A percentile compares a stretch with the other conserved stretches of the same genome.
phyloP scores from a whole-genome alignment of 257 asterid genomes.

The Fraxinus americana region DNA sequence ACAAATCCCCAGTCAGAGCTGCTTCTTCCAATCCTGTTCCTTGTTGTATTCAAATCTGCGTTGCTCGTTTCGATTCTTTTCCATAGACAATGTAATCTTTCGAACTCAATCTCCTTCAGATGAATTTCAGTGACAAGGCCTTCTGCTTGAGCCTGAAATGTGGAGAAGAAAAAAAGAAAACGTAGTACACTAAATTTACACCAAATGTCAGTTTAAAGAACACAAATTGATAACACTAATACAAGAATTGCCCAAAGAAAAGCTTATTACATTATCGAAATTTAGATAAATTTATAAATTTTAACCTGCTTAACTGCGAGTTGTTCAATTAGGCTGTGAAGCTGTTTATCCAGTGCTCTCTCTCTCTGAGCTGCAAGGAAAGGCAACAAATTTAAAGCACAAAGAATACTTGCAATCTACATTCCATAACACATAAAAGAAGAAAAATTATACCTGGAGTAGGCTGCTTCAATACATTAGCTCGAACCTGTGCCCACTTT shows the following conservation, averaged over 20 bases:
- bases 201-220: background rate
- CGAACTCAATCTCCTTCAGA: constrained; percentile 74
- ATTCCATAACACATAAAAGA: constrained; percentile 3
- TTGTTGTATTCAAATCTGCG: constrained; percentile 45
- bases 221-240: background rate
- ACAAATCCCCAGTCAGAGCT: constrained; percentile 41
- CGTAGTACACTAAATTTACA: background rate
- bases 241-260: background rate
- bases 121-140: constrained; percentile 68
- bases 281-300: background rate
- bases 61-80: constrained; percentile 56
- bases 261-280: background rate
- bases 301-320: constrained; percentile 83
- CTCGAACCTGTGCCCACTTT: constrained; percentile 73
- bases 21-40: constrained; percentile 73
- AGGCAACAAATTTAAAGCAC: constrained; percentile 5
- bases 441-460: constrained; percentile 63
- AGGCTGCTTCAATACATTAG: constrained; percentile 69
- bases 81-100: constrained; percentile 63
- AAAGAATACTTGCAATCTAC: background rate
- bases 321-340: constrained; percentile 89
- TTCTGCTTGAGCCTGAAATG: constrained; percentile 82
- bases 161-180: constrained; percentile 11
- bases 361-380: constrained; percentile 81
- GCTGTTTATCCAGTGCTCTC: constrained; percentile 85